A percentile compares a stretch with the other conserved stretches of the same genome.
Conservation (phyloP, 345 rosid genomes). For the Conringia planisiliqua region DNA sequence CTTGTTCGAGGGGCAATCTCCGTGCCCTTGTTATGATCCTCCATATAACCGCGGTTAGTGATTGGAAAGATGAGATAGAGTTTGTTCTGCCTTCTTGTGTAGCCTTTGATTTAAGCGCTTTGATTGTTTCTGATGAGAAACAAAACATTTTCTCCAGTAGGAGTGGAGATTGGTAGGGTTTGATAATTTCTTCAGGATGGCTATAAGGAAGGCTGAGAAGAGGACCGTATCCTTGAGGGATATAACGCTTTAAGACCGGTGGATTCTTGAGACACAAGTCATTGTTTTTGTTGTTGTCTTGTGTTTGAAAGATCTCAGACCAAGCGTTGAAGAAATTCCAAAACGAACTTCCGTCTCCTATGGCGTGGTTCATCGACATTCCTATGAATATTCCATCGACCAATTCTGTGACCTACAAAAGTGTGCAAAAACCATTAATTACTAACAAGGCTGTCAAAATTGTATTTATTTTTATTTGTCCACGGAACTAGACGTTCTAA, state of each 20-base stretch:
- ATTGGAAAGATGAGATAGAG: slow-evolving; percentile 67
- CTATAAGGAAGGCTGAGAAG: slow-evolving; percentile 45
- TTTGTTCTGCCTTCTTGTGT: slow-evolving; percentile 42
- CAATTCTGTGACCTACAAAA: slow-evolving; percentile 55
- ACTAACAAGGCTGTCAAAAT: not conserved
- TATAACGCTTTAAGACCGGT: slow-evolving; percentile 46
- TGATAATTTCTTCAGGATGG: slow-evolving; percentile 47
- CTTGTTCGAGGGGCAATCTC: slow-evolving; percentile 28
- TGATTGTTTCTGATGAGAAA: slow-evolving; percentile 52
- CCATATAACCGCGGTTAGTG: slow-evolving; percentile 65
- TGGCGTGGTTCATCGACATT: slow-evolving; percentile 51
- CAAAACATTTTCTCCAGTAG: slow-evolving; percentile 56
- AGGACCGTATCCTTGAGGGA: slow-evolving; percentile 48
- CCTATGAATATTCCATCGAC: slow-evolving; percentile 69
- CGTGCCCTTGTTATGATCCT: slow-evolving; percentile 50
- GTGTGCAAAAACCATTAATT: slow-evolving; percentile 45
- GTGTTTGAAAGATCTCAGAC: slow-evolving; percentile 56
- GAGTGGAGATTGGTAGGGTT: slow-evolving; percentile 38
- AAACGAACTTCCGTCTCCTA: slow-evolving; percentile 61
- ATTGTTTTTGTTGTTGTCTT: not conserved
- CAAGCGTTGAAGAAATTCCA: slow-evolving; percentile 64
- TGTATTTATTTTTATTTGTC: slow-evolving; percentile 28
- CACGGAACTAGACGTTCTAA: not conserved
- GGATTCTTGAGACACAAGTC: slow-evolving; percentile 37
- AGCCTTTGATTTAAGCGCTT: slow-evolving; percentile 44